Percentiles rank a stretch among this genome's conserved stretches.
These are phyloP conservation scores for Aristolochia contorta DNA, from an alignment of 164 flowering plant species.

Conservation along the genomic window DNA sequence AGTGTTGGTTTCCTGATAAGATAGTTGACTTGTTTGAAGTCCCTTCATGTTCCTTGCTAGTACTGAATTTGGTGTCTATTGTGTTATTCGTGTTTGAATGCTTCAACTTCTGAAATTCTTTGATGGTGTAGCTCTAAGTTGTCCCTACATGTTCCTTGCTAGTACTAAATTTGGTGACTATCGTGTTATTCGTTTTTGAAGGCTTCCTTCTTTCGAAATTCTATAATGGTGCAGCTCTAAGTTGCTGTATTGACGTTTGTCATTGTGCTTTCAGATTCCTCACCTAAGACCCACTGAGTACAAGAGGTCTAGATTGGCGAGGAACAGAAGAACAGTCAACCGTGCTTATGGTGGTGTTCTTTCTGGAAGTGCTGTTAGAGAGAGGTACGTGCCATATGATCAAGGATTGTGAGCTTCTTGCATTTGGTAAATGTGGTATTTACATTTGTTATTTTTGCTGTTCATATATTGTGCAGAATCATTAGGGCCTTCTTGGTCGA, in stretches of 20 bases:
- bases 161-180: too few relatives aligned
- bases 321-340: conserved; percentile 71
- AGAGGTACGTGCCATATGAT: conserved; percentile 31
- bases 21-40: too few relatives aligned
- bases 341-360: conserved; percentile 76
- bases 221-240: neutral
- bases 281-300: conserved; percentile 79
- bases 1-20: too few relatives aligned
- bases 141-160: too few relatives aligned
- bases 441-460: neutral
- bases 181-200: too few relatives aligned
- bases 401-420: too few relatives aligned
- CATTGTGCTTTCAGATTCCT: conserved; percentile 40
- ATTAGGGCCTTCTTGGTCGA: conserved; percentile 71
- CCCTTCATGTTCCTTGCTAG: too few relatives aligned
- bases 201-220: too few relatives aligned
- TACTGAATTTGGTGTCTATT: too few relatives aligned
- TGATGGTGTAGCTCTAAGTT: neutral
- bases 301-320: conserved; percentile 61
- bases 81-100: too few relatives aligned
- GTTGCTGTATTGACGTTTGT: neutral
- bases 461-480: conserved; percentile 28
- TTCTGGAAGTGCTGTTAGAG: conserved; percentile 67
- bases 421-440: neutral
- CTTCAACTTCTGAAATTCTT: too few relatives aligned